Evolutionary conservation across 2,329 filamentous ascomycete species (phyloP), one percentile per base, ranked within the genome.

Genomic region (Cucurbitaria berberidis): DNA sequence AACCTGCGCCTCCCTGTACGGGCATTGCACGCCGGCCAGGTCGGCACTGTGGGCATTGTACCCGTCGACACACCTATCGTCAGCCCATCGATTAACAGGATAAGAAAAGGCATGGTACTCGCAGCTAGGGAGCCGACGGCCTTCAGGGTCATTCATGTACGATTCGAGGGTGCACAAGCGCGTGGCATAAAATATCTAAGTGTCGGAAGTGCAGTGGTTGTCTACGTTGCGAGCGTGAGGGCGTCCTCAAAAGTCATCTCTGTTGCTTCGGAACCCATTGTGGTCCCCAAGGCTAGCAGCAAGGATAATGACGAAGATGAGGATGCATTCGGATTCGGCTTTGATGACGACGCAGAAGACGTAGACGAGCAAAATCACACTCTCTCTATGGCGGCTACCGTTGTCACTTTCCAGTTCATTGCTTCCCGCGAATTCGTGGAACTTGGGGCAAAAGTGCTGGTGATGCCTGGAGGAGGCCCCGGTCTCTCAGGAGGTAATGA

Each of bases 141-240:
- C 19, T 69, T 70, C 18, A 70, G 75, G 35, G 66, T 72, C 6
- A 77, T 81, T 46, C 86, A 85, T 1, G 92, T 91, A 0, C 81
- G 83, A 1, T 96, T 97, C 67, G 78, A 83, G 1, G 83, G 62
- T 1, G 34, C 43, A 5, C 67, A 70, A 48, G 66, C 88, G 5
- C 74, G 80, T 0, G 84, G 88, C 43, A 83, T 88, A 0, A 83
- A 82, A 21, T 79, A 83, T 1, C 79, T 97, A 6, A 81, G 83
- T 0, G 77, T 86, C 0, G 89, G 90, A 1, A 87, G 84, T 35
- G 80, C 88, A 29, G 87, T 93, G 5, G 92, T 96, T 26, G 84
- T 93, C 0, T 98, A 97, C 68, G 85, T 93, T 35, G 91, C 91
- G 16, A 97, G 92, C 68, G 87, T 98, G 13, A 84, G 93, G 8